A percentile compares a stretch with the other conserved stretches of the same genome.
Conservation (phyloP, 2,329 filamentous ascomycete genomes). For the Claviceps arundinis region DNA sequence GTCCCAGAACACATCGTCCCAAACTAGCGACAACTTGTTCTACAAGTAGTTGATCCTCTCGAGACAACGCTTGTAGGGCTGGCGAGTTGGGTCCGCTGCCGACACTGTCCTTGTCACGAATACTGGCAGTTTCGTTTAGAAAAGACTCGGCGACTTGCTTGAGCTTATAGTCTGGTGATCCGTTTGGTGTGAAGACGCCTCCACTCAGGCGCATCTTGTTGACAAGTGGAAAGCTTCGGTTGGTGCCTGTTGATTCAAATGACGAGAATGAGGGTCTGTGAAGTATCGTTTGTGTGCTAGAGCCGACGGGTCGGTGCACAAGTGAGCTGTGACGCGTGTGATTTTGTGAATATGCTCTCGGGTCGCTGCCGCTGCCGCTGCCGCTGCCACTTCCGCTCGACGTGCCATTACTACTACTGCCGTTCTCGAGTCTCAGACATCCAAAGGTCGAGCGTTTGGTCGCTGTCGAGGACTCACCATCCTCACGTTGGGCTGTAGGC, state of each 20-base stretch:
- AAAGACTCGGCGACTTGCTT: constrained; percentile 34
- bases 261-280: constrained; percentile 46
- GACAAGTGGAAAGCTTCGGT: constrained; percentile 48
- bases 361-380: constrained; percentile 14
- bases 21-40: constrained; percentile 46
- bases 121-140: constrained; percentile 33
- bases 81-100: constrained; percentile 19
- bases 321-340: constrained; percentile 20
- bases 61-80: constrained; percentile 33
- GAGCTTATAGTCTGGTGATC: constrained; percentile 36
- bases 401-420: constrained; percentile 3
- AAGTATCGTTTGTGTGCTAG: constrained; percentile 21
- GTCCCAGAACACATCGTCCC: constrained; percentile 44
- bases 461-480: constrained; percentile 3
- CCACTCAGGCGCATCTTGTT: constrained; percentile 34
- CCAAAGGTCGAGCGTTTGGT: constrained; percentile 15
- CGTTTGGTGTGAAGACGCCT: constrained; percentile 33
- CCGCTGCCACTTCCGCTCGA: constrained; percentile 9
- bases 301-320: constrained; percentile 29
- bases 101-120: constrained; percentile 22
- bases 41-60: constrained; percentile 46
- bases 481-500: constrained; percentile 10
- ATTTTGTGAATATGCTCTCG: constrained; percentile 7
- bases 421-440: background rate
- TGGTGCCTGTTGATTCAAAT: constrained; percentile 44